A percentile compares a stretch with the other conserved stretches of the same genome.
phyloP scores from a whole-genome alignment of 1,139 yeast species.

The Debaryomyces subglobosus region DNA sequence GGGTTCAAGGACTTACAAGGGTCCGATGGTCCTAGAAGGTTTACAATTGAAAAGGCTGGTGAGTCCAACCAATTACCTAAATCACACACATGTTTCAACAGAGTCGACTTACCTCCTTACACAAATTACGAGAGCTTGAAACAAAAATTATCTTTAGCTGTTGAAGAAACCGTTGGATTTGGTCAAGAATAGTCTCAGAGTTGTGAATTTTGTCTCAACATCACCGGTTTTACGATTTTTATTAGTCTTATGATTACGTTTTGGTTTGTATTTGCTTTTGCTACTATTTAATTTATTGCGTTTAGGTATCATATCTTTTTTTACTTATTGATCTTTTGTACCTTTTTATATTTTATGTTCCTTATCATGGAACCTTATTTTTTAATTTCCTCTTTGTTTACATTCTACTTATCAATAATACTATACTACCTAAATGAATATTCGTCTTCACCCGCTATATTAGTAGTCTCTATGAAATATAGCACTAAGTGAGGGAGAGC shows the following conservation, averaged over 20 bases:
- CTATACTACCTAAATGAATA: not conserved
- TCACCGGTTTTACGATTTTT: not conserved
- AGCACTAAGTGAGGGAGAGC: not conserved
- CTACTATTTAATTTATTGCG: conserved; percentile 5
- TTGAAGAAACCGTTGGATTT: conserved; percentile 92
- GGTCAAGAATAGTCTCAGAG: conserved; percentile 77
- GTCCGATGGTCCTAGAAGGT: conserved; percentile 97
- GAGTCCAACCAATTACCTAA: conserved; percentile 92
- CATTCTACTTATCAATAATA: not conserved
- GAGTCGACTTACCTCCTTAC: conserved; percentile 90
- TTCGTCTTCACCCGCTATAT: not conserved
- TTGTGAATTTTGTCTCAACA: not conserved
- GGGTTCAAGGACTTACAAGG: conserved; percentile 99
- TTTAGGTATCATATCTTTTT: not conserved
- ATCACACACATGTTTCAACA: conserved; percentile 93
- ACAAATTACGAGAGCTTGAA: conserved; percentile 72
- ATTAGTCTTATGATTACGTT: not conserved
- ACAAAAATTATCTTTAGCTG: conserved; percentile 83
- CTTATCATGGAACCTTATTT: not conserved
- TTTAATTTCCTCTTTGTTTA: conserved; percentile 1
- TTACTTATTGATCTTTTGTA: not conserved
- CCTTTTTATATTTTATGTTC: not conserved
- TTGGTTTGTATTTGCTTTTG: not conserved
- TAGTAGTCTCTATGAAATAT: not conserved
- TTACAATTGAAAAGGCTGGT: conserved; percentile 97